Conservation (phyloP, 345 rosid genomes). For the Physaria fendleri region DNA sequence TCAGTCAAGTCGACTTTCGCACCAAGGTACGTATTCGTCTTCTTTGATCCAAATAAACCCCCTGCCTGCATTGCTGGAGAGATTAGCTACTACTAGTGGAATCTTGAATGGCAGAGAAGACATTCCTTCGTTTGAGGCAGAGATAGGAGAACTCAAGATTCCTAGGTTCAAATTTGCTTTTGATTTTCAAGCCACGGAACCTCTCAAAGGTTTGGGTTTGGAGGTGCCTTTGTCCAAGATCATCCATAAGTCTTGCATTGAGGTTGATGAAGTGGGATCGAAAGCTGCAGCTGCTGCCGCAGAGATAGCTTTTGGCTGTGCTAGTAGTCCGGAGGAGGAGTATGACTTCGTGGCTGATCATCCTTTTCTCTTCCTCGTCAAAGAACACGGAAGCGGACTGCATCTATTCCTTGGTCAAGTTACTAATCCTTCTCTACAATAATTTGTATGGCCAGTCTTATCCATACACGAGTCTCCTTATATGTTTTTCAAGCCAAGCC, state of each 20-base stretch:
- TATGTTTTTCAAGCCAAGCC: not conserved
- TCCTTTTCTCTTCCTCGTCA: conserved; percentile 19
- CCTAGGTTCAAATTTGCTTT: conserved; percentile 10
- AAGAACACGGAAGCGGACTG: not conserved
- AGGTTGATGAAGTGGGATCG: conserved; percentile 22
- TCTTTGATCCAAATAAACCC: not conserved
- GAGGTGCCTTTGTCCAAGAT: not conserved
- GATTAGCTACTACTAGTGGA: not conserved
- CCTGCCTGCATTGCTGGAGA: conserved; percentile 18
- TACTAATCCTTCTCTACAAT: conserved; percentile 12
- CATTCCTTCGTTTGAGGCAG: not conserved
- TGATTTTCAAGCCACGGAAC: conserved; percentile 4
- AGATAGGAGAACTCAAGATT: not conserved
- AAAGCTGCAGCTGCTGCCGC: conserved; percentile 19
- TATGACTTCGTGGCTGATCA: conserved; percentile 24
- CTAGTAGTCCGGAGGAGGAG: not conserved
- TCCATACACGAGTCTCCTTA: not conserved
- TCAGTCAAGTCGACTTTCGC: conserved; percentile 56
- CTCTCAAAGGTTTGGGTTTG: conserved; percentile 10
- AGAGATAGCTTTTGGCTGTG: rapidly evolving
- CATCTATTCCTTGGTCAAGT: conserved; percentile 22
- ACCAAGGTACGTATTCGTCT: conserved; percentile 38
- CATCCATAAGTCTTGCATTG: conserved; percentile 18
- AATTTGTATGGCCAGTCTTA: not conserved
- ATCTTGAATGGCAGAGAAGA: not conserved